A percentile compares a stretch with the other conserved stretches of the same genome.
These are phyloP conservation scores for Suillus occidentalis DNA, from an alignment of 768 basidiomycete genomes.

Conservation along the genomic window DNA sequence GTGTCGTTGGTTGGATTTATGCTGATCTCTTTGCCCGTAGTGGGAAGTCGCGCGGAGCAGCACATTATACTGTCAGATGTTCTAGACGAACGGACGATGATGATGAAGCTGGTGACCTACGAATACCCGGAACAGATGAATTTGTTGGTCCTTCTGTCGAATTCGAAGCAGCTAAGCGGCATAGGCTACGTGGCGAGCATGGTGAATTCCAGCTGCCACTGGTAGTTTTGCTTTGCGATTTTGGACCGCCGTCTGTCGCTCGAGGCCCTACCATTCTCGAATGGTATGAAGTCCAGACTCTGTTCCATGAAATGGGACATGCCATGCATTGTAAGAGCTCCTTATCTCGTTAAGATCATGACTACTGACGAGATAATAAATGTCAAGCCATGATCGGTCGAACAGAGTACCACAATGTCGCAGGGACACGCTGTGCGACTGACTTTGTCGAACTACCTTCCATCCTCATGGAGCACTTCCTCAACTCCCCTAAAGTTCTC, in stretches of 20 bases:
- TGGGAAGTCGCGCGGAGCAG: conserved; percentile 89
- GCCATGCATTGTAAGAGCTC: conserved; percentile 93
- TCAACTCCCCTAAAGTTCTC: conserved; percentile 80
- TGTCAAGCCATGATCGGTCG: conserved; percentile 91
- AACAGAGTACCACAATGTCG: conserved; percentile 96
- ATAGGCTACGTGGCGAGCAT: conserved; percentile 57
- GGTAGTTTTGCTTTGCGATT: conserved; percentile 90
- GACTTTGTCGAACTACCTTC: conserved; percentile 98
- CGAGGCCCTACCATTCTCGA: conserved; percentile 71
- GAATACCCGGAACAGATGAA: conserved; percentile 37
- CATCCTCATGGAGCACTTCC: conserved; percentile 98
- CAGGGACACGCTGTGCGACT: conserved; percentile 96
- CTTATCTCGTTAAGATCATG: conserved; percentile 4
- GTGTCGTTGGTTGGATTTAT: conserved; percentile 92
- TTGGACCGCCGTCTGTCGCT: conserved; percentile 59
- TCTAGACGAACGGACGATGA: conserved; percentile 92
- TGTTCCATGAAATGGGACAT: conserved; percentile 99
- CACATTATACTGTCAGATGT: conserved; percentile 97
- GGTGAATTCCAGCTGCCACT: conserved; percentile 87
- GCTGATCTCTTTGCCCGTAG: conserved; percentile 84
- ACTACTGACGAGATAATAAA: conserved; percentile 9
- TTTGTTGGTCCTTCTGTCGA: conserved; percentile 49
- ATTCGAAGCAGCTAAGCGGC: conserved; percentile 66
- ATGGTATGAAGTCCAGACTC: conserved; percentile 92
- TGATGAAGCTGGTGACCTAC: conserved; percentile 68